Percentiles rank a stretch among this genome's conserved stretches.
phyloP scores from a whole-genome alignment of 2,329 filamentous ascomycete species.

The Paracorniculantispora psalliotae region DNA sequence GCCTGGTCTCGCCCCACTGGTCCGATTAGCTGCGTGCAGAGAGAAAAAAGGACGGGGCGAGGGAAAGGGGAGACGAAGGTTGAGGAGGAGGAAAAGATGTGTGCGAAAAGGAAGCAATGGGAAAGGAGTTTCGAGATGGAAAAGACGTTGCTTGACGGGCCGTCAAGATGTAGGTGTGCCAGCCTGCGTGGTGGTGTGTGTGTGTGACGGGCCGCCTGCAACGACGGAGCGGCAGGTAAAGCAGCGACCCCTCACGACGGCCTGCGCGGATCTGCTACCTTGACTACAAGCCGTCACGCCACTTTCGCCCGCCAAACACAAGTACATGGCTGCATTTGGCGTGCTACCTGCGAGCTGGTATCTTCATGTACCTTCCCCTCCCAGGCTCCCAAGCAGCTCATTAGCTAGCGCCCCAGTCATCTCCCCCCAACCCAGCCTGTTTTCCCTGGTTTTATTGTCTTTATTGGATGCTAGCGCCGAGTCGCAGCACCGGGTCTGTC shows the following conservation, averaged over 20 bases:
- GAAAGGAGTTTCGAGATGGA: neutral
- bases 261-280: neutral
- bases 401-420: neutral
- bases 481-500: neutral
- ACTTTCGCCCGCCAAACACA: neutral
- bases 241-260: slow-evolving; percentile 5
- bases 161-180: neutral
- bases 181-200: neutral
- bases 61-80: neutral
- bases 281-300: slow-evolving; percentile 7
- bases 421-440: neutral
- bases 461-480: slow-evolving; percentile 1
- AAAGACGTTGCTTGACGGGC: no score
- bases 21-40: slow-evolving; percentile 13
- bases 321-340: slow-evolving; percentile 1
- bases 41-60: neutral
- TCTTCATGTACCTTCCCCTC: slow-evolving; percentile 3
- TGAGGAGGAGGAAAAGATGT: neutral
- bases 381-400: no score
- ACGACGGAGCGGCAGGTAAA: neutral
- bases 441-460: neutral
- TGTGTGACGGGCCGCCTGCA: slow-evolving; percentile 7
- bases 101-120: neutral
- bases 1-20: slow-evolving; percentile 19
- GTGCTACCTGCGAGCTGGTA: neutral